Percentiles rank a stretch among this genome's conserved stretches.
Conservation (phyloP, 805 yeast genomes). For the Starmerella powellii region DNA sequence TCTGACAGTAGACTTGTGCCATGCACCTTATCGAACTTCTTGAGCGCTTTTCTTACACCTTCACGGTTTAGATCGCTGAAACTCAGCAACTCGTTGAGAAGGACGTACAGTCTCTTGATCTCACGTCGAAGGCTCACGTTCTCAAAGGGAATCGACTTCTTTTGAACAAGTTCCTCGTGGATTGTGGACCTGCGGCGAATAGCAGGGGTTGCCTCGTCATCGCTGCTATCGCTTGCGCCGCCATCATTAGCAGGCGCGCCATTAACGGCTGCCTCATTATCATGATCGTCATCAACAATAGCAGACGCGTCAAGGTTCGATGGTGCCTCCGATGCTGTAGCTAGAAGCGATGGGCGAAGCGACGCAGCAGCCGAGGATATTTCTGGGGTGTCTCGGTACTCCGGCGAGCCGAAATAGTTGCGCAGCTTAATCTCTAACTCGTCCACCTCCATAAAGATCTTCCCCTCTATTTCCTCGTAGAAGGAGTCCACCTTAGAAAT, state of each 20-base stretch:
- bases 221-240: conserved; percentile 18
- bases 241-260: conserved; percentile 1
- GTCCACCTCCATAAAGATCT: neutral
- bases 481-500: conserved; percentile 63
- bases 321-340: too few species aligned
- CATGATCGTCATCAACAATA: too few species aligned
- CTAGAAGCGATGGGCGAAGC: too few species aligned
- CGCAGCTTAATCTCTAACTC: neutral
- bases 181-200: conserved; percentile 14
- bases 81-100: conserved; percentile 70
- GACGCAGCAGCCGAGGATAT: neutral
- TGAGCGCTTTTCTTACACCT: conserved; percentile 80
- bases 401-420: neutral
- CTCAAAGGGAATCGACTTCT: conserved; percentile 15
- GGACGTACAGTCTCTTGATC: conserved; percentile 45
- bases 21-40: conserved; percentile 81
- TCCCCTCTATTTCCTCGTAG: conserved; percentile 49
- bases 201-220: conserved; percentile 19
- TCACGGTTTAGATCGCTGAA: conserved; percentile 73
- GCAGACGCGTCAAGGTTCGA: too few species aligned
- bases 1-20: conserved; percentile 46
- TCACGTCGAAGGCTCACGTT: conserved; percentile 30
- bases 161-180: conserved; percentile 17
- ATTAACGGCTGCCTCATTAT: too few species aligned
- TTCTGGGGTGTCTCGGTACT: conserved; percentile 4